Evolutionary conservation across 2,329 filamentous ascomycete species (phyloP), one percentile per base, ranked within the genome.

Genomic region (Penicillium sumatraense): DNA sequence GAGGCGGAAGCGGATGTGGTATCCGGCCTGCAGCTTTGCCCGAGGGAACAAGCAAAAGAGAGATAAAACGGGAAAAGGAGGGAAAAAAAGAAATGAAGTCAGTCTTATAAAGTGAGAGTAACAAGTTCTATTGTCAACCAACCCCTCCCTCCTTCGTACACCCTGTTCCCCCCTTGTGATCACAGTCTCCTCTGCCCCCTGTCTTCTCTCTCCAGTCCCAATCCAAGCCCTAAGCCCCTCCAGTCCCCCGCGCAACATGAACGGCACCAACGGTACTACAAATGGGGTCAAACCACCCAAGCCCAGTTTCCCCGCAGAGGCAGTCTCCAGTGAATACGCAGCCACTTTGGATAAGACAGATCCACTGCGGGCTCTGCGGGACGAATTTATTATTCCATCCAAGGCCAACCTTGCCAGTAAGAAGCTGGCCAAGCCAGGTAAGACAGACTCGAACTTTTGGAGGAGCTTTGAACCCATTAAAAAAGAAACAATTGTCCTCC

Each of bases 301-400:
- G 53, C 66, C 67, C 13, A 55, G 52, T 13, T 74, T 72, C 51
- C 67, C 69, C 44, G 60, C 57, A 9, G 61, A 73, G 55, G 71
- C 72, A 27, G 62, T 59, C 8, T 64, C 68, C 9, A 63, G 61
- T 40, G 72, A 70, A 35, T 76, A 78, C 60, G 78, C 79, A 7
- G 62, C 71, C 16, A 72, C 75, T 10, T 78, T 89, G 3, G 89
- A 91, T 68, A 72, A 75, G 0, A 78, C 84, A 59, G 88, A 90
- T 68, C 74, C 79, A 18, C 69, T 91, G 42, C 73, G 77, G n/a
- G 76, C 79, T 52, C 80, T 90, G 53, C 85, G 90, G 16, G 77
- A 85, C 16, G 83, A 93, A 64, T 96, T 93, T 72, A 82, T 89
- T 44, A 86, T 96, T 42, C 91, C 91, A 1, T 89, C 88, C 4